phyloP scores from a whole-genome alignment of 768 basidiomycete genomes.

The Lyophyllum shimeji region DNA sequence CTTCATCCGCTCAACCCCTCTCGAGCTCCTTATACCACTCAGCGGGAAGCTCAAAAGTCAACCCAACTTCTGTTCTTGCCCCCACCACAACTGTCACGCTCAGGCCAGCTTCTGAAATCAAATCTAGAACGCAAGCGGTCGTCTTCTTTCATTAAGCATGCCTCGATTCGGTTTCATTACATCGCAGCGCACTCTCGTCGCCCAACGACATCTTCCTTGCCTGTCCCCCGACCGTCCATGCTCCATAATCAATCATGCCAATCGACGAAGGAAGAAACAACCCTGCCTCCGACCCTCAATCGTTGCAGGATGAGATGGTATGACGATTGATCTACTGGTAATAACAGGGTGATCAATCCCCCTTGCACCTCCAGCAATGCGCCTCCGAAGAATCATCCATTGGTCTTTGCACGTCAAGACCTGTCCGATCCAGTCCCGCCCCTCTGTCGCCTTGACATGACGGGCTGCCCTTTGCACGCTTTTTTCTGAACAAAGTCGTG shows the following conservation, averaged over 20 bases:
- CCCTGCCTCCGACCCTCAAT: background rate
- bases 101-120: background rate
- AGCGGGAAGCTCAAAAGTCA: background rate
- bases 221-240: conserved; percentile 1
- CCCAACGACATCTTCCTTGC: conserved; percentile 1
- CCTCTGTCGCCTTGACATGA: background rate
- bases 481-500: background rate
- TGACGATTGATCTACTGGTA: background rate
- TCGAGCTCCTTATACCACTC: background rate
- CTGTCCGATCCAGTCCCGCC: background rate
- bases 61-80: background rate
- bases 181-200: background rate
- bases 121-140: background rate
- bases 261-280: background rate
- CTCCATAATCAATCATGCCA: background rate
- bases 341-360: background rate
- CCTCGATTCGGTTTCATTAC: conserved; percentile 1
- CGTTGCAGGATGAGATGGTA: background rate
- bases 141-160: conserved; percentile 3
- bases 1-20: background rate
- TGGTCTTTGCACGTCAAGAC: background rate
- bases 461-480: background rate
- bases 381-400: background rate
- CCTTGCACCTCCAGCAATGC: background rate
- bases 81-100: background rate